These are phyloP conservation scores for Talaromyces rugulosus DNA, from an alignment of 2,329 filamentous ascomycete species.

Conservation along the genomic window DNA sequence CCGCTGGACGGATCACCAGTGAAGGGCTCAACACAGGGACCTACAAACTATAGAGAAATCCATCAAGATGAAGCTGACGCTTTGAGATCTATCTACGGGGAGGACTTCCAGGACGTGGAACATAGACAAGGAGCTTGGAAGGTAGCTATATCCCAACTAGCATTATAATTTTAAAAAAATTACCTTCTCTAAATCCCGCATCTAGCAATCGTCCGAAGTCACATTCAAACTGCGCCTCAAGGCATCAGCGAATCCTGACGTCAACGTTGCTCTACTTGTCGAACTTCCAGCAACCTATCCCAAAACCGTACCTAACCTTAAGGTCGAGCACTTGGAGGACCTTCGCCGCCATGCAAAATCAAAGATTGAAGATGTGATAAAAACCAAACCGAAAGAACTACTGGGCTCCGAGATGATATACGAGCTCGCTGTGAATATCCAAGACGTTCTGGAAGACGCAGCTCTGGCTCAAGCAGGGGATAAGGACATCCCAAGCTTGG, in stretches of 20 bases:
- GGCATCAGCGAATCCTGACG: slow-evolving; percentile 67
- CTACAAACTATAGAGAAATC: slow-evolving; percentile 70
- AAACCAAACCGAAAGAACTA: slow-evolving; percentile 62
- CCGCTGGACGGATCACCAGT: slow-evolving; percentile 25
- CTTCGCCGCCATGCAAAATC: slow-evolving; percentile 68
- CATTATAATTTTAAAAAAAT: background rate
- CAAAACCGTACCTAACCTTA: slow-evolving; percentile 71
- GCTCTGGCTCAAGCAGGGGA: slow-evolving; percentile 71
- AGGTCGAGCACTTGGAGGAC: slow-evolving; percentile 59
- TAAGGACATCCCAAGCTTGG: slow-evolving; percentile 74
- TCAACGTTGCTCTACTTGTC: slow-evolving; percentile 68
- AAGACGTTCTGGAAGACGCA: slow-evolving; percentile 78
- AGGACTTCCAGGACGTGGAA: slow-evolving; percentile 76
- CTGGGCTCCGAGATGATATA: slow-evolving; percentile 63
- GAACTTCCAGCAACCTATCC: slow-evolving; percentile 88
- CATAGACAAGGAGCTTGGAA: slow-evolving; percentile 75
- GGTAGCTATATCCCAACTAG: slow-evolving; percentile 46
- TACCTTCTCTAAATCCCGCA: slow-evolving; percentile 3
- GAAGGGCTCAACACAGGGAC: slow-evolving; percentile 28
- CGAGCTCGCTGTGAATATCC: slow-evolving; percentile 56
- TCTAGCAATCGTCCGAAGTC: slow-evolving; percentile 70
- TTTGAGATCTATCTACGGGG: slow-evolving; percentile 80
- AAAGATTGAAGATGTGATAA: slow-evolving; percentile 66
- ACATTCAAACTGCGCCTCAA: slow-evolving; percentile 77
- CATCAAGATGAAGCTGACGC: slow-evolving; percentile 86